Percentiles rank a stretch among this genome's conserved stretches.
Evolutionary conservation across 495 filamentous ascomycete species (phyloP).

Genomic region (Podospora sp.): DNA sequence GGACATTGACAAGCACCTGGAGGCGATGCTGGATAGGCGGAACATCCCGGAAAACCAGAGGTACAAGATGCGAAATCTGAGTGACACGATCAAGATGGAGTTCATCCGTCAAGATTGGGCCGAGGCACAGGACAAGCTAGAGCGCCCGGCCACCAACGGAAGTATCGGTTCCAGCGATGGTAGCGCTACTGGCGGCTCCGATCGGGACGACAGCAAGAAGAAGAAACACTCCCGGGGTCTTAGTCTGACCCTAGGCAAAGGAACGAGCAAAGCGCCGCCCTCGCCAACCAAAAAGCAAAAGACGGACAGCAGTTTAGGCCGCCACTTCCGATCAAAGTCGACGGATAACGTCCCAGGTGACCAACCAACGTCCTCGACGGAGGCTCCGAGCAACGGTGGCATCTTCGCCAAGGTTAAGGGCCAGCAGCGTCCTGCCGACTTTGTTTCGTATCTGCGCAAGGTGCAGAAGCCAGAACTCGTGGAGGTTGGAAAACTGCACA

Average conservation of each 20-base stretch:
- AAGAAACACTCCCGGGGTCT: constrained; percentile 69
- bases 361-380: constrained; percentile 46
- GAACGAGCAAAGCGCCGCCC: constrained; percentile 43
- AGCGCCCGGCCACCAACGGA: constrained; percentile 39
- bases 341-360: constrained; percentile 53
- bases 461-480: constrained; percentile 77
- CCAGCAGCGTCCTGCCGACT: constrained; percentile 70
- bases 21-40: constrained; percentile 74
- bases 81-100: constrained; percentile 88
- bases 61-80: constrained; percentile 88
- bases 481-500: constrained; percentile 92
- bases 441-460: constrained; percentile 76
- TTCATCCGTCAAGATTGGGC: constrained; percentile 88
- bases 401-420: constrained; percentile 57
- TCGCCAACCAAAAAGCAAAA: constrained; percentile 56
- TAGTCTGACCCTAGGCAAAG: constrained; percentile 74
- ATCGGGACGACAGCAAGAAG: constrained; percentile 52
- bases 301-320: constrained; percentile 52
- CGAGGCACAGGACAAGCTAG: constrained; percentile 54
- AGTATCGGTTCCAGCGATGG: constrained; percentile 34
- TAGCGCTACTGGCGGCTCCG: constrained; percentile 15
- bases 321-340: constrained; percentile 56
- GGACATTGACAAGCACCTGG: constrained; percentile 58
- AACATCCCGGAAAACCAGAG: constrained; percentile 93
- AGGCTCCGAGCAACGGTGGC: constrained; percentile 37